These are phyloP conservation scores for Trichocladium uniseriatum DNA, from an alignment of 495 filamentous ascomycete species.

Conservation along the genomic window DNA sequence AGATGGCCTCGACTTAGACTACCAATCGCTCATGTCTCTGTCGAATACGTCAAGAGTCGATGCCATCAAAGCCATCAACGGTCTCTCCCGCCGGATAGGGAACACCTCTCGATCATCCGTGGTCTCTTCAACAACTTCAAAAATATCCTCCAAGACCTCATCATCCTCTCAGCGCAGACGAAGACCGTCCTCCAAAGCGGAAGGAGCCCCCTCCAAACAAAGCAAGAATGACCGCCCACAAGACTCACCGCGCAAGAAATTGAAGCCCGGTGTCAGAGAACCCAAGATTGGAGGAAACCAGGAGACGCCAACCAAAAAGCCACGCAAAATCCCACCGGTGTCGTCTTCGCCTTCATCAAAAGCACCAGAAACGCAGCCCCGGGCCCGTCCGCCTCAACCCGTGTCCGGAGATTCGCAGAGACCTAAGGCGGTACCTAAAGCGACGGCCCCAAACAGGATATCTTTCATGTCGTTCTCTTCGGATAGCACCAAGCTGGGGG, in stretches of 20 bases:
- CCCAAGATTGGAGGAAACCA: neutral
- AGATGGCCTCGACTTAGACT: conserved; percentile 22
- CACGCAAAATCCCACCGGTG: too few species aligned
- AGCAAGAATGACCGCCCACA: neutral
- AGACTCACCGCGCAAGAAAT: conserved; percentile 2
- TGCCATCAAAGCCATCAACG: conserved; percentile 27
- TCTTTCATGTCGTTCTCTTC: conserved; percentile 26
- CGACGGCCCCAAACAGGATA: conserved; percentile 14
- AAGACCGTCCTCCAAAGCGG: neutral
- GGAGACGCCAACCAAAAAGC: neutral
- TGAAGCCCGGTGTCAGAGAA: neutral
- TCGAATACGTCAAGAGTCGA: conserved; percentile 28
- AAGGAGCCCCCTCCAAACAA: neutral
- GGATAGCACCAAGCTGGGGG: conserved; percentile 31
- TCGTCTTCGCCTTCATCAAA: neutral
- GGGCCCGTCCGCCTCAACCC: neutral
- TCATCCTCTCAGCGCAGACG: conserved; percentile 10
- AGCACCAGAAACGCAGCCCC: neutral
- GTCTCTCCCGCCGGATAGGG: conserved; percentile 25
- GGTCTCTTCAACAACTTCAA: conserved; percentile 10
- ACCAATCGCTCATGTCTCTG: conserved; percentile 27
- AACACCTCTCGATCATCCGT: conserved; percentile 16
- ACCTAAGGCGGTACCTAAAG: neutral
- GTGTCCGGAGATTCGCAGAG: neutral
- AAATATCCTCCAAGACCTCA: conserved; percentile 1